Evolutionary conservation across 2,329 filamentous ascomycete genomes (phyloP).

Genomic region (Hypocreales sp.): DNA sequence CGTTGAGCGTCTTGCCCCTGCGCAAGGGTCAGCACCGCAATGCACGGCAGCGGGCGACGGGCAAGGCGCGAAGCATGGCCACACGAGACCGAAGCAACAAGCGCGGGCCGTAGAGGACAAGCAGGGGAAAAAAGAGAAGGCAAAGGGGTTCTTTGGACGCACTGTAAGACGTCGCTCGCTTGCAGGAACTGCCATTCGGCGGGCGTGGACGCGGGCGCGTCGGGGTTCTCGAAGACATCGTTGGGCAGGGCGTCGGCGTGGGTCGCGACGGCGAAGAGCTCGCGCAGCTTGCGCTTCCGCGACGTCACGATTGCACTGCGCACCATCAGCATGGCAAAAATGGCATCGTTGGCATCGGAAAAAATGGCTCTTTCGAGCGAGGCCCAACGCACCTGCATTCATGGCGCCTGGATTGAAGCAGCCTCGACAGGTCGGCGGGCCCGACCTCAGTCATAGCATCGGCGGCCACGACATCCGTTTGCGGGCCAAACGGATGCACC

Average conservation of each 20-base stretch:
- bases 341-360: slow-evolving; percentile 31
- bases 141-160: slow-evolving; percentile 18
- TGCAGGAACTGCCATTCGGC: slow-evolving; percentile 41
- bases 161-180: slow-evolving; percentile 44
- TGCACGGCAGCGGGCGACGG: no score
- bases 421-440: slow-evolving; percentile 47
- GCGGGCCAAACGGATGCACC: slow-evolving; percentile 40
- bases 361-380: slow-evolving; percentile 29
- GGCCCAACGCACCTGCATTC: slow-evolving; percentile 39
- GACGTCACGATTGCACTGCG: slow-evolving; percentile 58
- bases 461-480: slow-evolving; percentile 56
- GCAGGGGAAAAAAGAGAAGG: slow-evolving; percentile 5
- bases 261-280: slow-evolving; percentile 70
- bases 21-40: slow-evolving; percentile 8
- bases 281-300: slow-evolving; percentile 81
- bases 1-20: slow-evolving; percentile 29
- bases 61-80: no score
- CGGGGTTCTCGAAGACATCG: slow-evolving; percentile 38
- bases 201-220: slow-evolving; percentile 35
- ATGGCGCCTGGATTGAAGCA: slow-evolving; percentile 49
- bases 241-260: slow-evolving; percentile 46
- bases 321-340: slow-evolving; percentile 27
- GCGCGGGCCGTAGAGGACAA: no score
- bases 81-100: no score
- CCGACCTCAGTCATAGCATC: slow-evolving; percentile 60